phyloP scores from a whole-genome alignment of 306 rosid species.

The Begonia fuchsioides region DNA sequence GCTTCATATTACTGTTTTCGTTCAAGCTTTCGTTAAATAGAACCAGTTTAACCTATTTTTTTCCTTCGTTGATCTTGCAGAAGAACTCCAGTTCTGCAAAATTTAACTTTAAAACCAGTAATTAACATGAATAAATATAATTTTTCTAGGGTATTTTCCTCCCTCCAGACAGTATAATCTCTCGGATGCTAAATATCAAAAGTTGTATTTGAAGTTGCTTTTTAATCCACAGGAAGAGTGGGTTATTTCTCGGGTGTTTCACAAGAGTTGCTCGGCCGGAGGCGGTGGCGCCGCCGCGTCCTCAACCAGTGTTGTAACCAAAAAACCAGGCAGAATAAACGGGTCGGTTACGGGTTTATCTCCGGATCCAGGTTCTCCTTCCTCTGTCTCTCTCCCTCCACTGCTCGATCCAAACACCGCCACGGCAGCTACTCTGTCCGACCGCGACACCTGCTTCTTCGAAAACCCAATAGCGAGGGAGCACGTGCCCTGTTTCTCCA shows the following conservation, averaged over 20 bases:
- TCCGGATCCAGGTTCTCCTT: constrained; percentile 67
- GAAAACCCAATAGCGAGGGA: constrained; percentile 34
- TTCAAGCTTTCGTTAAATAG: too few species aligned
- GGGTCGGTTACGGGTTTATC: constrained; percentile 14
- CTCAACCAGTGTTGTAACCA: constrained; percentile 17
- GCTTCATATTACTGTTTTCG: too few species aligned
- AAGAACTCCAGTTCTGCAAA: too few species aligned
- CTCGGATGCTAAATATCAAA: not conserved
- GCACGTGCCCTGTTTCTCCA: constrained; percentile 99
- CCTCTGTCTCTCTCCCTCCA: constrained; percentile 57
- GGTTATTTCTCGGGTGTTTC: constrained; percentile 63
- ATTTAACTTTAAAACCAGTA: too few species aligned
- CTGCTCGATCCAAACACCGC: constrained; percentile 29
- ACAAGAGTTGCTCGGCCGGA: constrained; percentile 18
- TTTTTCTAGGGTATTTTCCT: too few species aligned
- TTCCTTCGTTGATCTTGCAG: too few species aligned
- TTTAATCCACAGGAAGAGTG: constrained; percentile 37
- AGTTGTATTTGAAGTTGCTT: not conserved
- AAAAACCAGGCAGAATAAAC: constrained; percentile 23
- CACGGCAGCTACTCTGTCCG: constrained; percentile 7
- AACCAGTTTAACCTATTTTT: too few species aligned
- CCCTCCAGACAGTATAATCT: too few species aligned
- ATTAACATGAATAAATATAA: too few species aligned
- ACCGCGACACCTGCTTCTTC: constrained; percentile 34
- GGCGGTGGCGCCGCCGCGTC: constrained; percentile 14